phyloP scores from a whole-genome alignment of 495 filamentous ascomycete genomes.

The Filosporella fistucella region DNA sequence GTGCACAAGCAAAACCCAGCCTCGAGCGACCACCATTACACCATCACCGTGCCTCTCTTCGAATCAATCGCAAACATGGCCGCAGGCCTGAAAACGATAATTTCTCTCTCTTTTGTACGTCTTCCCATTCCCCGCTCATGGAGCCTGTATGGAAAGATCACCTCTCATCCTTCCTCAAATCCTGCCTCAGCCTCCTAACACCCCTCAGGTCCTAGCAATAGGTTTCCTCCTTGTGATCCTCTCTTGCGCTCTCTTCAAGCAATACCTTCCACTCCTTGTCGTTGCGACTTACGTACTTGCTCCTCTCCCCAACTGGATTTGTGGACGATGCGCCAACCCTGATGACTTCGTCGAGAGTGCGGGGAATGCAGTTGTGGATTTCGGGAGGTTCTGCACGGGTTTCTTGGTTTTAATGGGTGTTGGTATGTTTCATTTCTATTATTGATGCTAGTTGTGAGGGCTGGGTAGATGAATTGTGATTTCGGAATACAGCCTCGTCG shows the following conservation, averaged over 20 bases:
- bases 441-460: not conserved
- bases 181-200: not conserved
- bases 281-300: slow-evolving; percentile 94
- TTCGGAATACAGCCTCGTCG: not conserved
- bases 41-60: slow-evolving; percentile 8
- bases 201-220: slow-evolving; percentile 78
- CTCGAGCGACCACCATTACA: not conserved
- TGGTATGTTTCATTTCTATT: slow-evolving; percentile 55
- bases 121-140: not conserved
- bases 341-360: slow-evolving; percentile 93
- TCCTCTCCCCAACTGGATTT: slow-evolving; percentile 94
- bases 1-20: slow-evolving; percentile 3
- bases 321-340: slow-evolving; percentile 78
- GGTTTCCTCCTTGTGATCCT: slow-evolving; percentile 99
- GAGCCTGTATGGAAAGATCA: no score
- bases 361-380: slow-evolving; percentile 76
- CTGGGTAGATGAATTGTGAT: not conserved
- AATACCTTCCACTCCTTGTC: slow-evolving; percentile 90
- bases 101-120: slow-evolving; percentile 91
- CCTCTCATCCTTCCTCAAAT: not conserved
- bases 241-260: slow-evolving; percentile 87
- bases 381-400: slow-evolving; percentile 91
- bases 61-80: slow-evolving; percentile 57
- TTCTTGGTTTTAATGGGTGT: slow-evolving; percentile 98
- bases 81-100: slow-evolving; percentile 96